Percentiles rank a stretch among this genome's conserved stretches.
phyloP scores from a whole-genome alignment of 306 rosid genomes.

The Rosa multiflora region DNA sequence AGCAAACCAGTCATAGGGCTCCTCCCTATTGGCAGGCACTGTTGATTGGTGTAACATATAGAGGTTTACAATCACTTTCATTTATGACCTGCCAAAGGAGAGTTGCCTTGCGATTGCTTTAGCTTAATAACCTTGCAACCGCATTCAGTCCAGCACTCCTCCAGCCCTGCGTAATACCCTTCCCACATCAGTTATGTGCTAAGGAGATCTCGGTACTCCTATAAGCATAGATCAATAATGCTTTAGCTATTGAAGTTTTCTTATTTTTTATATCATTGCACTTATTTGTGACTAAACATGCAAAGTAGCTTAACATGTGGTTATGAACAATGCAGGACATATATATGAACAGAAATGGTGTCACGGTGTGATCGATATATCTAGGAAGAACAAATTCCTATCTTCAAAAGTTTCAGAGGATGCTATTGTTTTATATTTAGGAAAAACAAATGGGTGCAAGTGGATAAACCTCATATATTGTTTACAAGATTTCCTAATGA shows the following conservation, averaged over 20 bases:
- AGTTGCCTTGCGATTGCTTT: constrained; percentile 59
- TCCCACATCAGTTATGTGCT: background rate
- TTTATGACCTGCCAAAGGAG: constrained; percentile 49
- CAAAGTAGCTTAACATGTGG: background rate
- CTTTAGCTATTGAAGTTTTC: background rate
- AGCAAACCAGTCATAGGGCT: constrained; percentile 65
- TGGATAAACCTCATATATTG: no score
- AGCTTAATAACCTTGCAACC: constrained; percentile 24
- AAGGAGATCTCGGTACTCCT: background rate
- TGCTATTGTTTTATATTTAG: no score
- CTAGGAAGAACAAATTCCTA: background rate
- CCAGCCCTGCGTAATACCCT: background rate
- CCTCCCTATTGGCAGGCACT: constrained; percentile 53
- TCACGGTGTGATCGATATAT: no score
- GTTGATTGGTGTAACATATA: background rate
- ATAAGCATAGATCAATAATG: background rate
- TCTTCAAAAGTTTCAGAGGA: no score
- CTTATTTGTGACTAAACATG: background rate
- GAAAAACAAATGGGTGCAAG: no score
- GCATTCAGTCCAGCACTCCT: background rate
- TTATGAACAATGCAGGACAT: background rate
- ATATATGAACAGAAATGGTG: background rate
- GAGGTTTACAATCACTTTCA: background rate
- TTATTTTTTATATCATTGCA: background rate
- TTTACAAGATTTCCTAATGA: no score